These are phyloP conservation scores for maize (Zea mays) DNA, from an alignment of 176 grass and related monocot genomes.

Conservation along the genomic window DNA sequence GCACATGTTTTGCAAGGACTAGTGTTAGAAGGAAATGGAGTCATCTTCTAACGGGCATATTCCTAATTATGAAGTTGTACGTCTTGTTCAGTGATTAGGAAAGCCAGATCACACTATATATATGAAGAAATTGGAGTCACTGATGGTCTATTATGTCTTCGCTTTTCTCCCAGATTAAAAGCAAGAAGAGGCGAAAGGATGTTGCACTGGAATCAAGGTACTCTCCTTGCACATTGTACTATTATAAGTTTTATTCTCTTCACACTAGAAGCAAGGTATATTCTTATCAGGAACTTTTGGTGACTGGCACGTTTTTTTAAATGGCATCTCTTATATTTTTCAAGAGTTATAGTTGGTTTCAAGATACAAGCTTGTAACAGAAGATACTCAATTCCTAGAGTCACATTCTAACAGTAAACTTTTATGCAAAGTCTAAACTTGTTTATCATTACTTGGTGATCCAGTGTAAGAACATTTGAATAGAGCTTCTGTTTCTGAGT, in stretches of 20 bases:
- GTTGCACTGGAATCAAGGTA: constrained; percentile 41
- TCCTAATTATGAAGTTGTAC: constrained; percentile 7
- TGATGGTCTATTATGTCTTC: not conserved
- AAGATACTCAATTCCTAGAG: not conserved
- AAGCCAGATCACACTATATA: not conserved
- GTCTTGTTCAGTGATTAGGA: not conserved
- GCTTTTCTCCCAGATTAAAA: constrained; percentile 39
- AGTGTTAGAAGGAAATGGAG: not conserved
- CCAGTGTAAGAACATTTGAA: not conserved
- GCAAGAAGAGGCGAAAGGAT: constrained; percentile 48
- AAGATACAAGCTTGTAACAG: not conserved
- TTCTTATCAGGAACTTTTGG: not conserved
- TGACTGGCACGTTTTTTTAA: not conserved
- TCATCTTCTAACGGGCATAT: not conserved
- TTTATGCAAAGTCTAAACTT: not conserved
- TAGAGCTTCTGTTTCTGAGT: not conserved
- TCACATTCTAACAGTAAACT: not conserved
- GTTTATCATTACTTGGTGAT: not conserved
- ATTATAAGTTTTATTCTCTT: not conserved
- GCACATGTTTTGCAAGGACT: constrained; percentile 1
- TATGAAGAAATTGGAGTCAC: constrained; percentile 8
- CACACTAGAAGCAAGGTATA: constrained; percentile 1
- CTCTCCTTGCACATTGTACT: not conserved
- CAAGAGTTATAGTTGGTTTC: not conserved
- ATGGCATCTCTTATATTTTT: not conserved